Percentiles rank a stretch among this genome's conserved stretches.
These are phyloP conservation scores for Cyclotella atomus DNA, from an alignment of 108 stramenopile genomes.

Conservation along the genomic window DNA sequence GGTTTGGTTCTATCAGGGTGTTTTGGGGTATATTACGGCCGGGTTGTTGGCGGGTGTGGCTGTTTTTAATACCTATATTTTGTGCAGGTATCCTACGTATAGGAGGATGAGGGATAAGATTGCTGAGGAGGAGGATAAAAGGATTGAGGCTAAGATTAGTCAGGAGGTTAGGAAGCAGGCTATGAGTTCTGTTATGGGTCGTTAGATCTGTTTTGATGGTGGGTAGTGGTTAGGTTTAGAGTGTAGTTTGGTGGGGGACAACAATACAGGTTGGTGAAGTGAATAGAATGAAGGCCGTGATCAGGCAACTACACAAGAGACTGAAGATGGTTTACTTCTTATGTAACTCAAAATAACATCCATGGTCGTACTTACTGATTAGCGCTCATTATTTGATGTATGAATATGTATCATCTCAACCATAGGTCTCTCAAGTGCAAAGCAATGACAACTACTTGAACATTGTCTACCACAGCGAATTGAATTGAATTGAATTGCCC, in stretches of 20 bases:
- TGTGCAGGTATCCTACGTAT: conserved; percentile 82
- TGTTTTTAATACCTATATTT: conserved; percentile 82
- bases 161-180: conserved; percentile 84
- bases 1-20: conserved; percentile 59
- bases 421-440: too few relatives aligned
- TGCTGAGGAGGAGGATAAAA: conserved; percentile 89
- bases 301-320: too few relatives aligned
- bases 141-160: conserved; percentile 83
- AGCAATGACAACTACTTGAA: too few relatives aligned
- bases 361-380: too few relatives aligned
- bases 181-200: conserved; percentile 50
- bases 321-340: too few relatives aligned
- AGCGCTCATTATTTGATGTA: too few relatives aligned
- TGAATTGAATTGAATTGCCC: not conserved
- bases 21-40: conserved; percentile 69
- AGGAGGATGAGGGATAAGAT: conserved; percentile 82
- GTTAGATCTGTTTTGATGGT: not conserved
- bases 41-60: conserved; percentile 58
- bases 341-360: too few relatives aligned
- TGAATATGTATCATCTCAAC: too few relatives aligned
- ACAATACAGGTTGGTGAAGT: too few relatives aligned
- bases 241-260: too few relatives aligned
- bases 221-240: not conserved
- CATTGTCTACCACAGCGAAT: too few relatives aligned
- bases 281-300: too few relatives aligned